Evolutionary conservation across 148 eudicot species (phyloP).

Genomic region (Chenopodium formosanum): DNA sequence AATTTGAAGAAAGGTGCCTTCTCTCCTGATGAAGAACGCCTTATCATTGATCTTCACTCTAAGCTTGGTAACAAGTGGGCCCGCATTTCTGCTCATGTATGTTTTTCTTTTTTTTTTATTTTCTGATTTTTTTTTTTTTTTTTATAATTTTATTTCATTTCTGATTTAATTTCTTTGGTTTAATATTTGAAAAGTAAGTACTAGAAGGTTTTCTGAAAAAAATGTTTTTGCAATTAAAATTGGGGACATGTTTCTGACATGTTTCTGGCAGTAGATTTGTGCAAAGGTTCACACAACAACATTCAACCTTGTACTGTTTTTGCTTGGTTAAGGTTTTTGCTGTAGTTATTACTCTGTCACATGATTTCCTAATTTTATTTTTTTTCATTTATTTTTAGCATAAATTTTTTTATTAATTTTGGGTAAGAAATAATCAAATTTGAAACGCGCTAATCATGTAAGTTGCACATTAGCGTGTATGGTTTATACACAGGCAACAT

Average conservation of each 20-base stretch:
- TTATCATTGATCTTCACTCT: conserved; percentile 70
- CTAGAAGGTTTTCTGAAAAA: background rate
- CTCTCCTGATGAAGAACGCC: conserved; percentile 64
- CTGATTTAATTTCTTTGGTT: too few relatives aligned
- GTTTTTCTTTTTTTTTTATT: background rate
- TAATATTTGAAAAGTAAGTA: background rate
- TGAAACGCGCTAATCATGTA: too few relatives aligned
- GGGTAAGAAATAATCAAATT: too few relatives aligned
- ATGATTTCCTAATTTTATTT: background rate
- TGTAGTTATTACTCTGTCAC: background rate
- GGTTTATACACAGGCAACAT: too few relatives aligned
- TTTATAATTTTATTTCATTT: too few relatives aligned
- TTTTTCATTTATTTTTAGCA: background rate
- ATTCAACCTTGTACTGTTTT: conserved; percentile 2
- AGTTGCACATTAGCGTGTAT: too few relatives aligned
- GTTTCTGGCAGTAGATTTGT: background rate
- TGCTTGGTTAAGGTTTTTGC: conserved; percentile 11
- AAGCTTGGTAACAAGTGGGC: conserved; percentile 96
- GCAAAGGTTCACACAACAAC: background rate
- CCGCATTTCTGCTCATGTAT: conserved; percentile 83
- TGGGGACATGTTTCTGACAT: conserved; percentile 7
- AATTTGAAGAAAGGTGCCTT: conserved; percentile 80
- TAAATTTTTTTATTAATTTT: background rate
- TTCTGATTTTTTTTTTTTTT: background rate
- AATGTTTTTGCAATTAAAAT: background rate